Percentiles rank a stretch among this genome's conserved stretches.
Evolutionary conservation across 345 rosid genomes (phyloP).

Genomic region (Laguncularia racemosa): DNA sequence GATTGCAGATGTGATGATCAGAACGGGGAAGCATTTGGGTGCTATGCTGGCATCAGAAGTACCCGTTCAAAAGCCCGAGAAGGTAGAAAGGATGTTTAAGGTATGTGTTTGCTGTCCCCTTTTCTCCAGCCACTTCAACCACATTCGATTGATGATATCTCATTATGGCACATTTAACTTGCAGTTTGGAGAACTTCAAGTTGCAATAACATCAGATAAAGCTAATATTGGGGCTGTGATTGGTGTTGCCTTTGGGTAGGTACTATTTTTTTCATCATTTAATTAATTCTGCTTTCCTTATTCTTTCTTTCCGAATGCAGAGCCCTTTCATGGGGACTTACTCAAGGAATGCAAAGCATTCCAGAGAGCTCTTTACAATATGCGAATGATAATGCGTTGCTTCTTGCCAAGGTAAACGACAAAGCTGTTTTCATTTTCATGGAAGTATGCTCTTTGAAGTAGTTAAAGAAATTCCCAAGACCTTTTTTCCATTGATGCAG

Average conservation of each 20-base stretch:
- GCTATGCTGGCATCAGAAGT: constrained; percentile 31
- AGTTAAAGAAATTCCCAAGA: not conserved
- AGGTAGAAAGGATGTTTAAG: constrained; percentile 60
- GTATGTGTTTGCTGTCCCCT: constrained; percentile 23
- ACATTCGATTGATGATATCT: not conserved
- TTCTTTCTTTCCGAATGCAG: constrained; percentile 28
- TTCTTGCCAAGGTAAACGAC: constrained; percentile 58
- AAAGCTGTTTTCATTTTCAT: not conserved
- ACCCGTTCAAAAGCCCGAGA: constrained; percentile 28
- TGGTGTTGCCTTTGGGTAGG: constrained; percentile 64
- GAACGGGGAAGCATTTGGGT: constrained; percentile 54
- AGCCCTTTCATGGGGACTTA: constrained; percentile 75
- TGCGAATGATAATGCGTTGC: constrained; percentile 85
- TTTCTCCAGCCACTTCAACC: not conserved
- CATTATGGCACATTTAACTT: constrained; percentile 7
- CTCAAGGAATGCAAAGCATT: constrained; percentile 59
- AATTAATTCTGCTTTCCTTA: not conserved
- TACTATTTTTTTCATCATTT: constrained; percentile 7
- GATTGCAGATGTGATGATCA: constrained; percentile 79
- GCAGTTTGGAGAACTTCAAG: constrained; percentile 95
- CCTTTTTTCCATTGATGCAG: constrained; percentile 31
- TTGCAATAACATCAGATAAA: constrained; percentile 59
- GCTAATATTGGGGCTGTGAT: constrained; percentile 74
- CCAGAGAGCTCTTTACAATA: constrained; percentile 82
- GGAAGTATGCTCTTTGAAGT: constrained; percentile 1